Evolutionary conservation across 768 basidiomycete species (phyloP).

Genomic region (Saitozyma podzolica): DNA sequence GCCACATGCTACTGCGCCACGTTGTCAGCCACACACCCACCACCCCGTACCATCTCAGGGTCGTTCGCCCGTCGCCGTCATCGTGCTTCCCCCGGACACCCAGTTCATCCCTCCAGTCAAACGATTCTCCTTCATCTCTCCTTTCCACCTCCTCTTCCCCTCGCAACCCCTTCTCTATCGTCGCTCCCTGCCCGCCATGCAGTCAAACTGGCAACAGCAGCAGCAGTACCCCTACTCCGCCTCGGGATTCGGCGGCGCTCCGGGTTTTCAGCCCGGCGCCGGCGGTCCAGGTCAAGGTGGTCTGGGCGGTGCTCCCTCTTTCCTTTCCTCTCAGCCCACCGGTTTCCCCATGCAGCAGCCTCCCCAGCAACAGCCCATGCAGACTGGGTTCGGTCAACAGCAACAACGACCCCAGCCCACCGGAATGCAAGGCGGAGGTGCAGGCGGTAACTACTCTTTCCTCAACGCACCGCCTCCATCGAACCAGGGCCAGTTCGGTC

Average conservation of each 20-base stretch:
- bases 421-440: slow-evolving; percentile 7
- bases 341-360: slow-evolving; percentile 23
- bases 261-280: background rate
- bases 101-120: background rate
- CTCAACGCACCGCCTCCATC: slow-evolving; percentile 42
- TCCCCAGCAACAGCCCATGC: slow-evolving; percentile 15
- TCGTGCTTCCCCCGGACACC: background rate
- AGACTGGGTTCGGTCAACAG: slow-evolving; percentile 21
- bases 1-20: too few species aligned
- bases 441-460: slow-evolving; percentile 32
- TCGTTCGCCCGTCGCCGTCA: background rate
- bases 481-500: slow-evolving; percentile 10
- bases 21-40: background rate
- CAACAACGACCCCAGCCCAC: slow-evolving; percentile 26
- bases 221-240: slow-evolving; percentile 1
- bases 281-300: too few species aligned
- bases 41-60: background rate
- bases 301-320: slow-evolving; percentile 8
- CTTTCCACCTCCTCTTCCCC: slow-evolving; percentile 1
- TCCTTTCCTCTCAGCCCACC: slow-evolving; percentile 19
- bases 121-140: background rate
- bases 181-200: background rate
- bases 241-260: background rate
- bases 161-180: background rate
- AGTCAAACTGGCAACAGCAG: slow-evolving; percentile 4